A percentile compares a stretch with the other conserved stretches of the same genome.
Evolutionary conservation across 2,329 filamentous ascomycete genomes (phyloP).

Genomic region (Calonectria pauciramosa): DNA sequence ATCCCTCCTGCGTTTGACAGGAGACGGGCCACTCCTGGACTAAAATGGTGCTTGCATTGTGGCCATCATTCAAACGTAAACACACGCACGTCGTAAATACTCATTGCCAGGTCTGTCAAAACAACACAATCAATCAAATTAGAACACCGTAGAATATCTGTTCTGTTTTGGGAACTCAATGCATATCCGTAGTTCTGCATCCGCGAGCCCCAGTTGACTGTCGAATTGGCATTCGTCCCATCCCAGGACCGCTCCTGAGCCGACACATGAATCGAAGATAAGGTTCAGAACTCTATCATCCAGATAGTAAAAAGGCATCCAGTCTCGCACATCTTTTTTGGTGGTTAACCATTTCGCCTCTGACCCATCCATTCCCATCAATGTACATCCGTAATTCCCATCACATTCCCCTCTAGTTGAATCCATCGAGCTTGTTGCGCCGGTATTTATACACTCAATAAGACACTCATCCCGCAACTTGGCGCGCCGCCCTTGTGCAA

Average conservation of each 20-base stretch:
- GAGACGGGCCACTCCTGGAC: background rate
- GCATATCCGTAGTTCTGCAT: conserved; percentile 44
- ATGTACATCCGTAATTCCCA: conserved; percentile 35
- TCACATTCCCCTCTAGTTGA: conserved; percentile 25
- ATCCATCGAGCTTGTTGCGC: conserved; percentile 21
- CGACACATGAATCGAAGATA: conserved; percentile 33
- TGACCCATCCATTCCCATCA: conserved; percentile 26
- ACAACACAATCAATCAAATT: conserved; percentile 27
- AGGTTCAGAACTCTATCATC: conserved; percentile 37
- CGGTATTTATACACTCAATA: conserved; percentile 34
- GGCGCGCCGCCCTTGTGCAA: conserved; percentile 4
- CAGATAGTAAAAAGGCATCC: conserved; percentile 27
- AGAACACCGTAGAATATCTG: conserved; percentile 31
- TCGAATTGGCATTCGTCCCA: conserved; percentile 25
- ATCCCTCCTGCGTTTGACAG: background rate
- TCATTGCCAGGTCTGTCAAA: background rate
- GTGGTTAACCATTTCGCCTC: conserved; percentile 18
- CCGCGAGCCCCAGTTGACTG: conserved; percentile 31
- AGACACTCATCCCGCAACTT: conserved; percentile 1
- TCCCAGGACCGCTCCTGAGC: conserved; percentile 37
- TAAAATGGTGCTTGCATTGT: background rate
- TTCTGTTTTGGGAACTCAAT: conserved; percentile 33
- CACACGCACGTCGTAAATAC: background rate
- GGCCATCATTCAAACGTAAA: conserved; percentile 9
- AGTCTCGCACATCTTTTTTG: conserved; percentile 20